Evolutionary conservation across 208 protist genomes (phyloP), one percentile per base, ranked within the genome.

Genomic region (Leishmania guyanensis): DNA sequence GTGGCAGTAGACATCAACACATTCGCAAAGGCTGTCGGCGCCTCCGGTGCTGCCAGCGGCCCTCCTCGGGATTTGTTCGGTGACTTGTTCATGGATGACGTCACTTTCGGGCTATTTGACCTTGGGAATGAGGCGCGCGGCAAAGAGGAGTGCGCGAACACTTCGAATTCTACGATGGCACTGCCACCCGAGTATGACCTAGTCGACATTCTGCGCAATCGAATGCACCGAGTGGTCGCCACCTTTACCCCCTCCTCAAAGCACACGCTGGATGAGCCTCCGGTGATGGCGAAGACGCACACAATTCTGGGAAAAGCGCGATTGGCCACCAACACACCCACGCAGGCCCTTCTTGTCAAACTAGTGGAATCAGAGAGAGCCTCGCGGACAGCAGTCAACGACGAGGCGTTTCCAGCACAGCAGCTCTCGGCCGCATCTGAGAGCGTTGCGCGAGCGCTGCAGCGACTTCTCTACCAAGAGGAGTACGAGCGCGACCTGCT

Each of bases 381-480:
- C 39, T 33, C 68, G 53, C 43, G 16, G 20, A 9, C 68, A 14
- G 68, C 46, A n/a, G 36, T 20, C 68, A 12, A 22, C 17, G 39
- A 26, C 22, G 46, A 54, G 26, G 46, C 68, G 5, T 73, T 1
- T 14, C 39, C n/a, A 46, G 43, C 68, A 51, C 68, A 48, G 46
- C 46, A 9, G n/a, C 9, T 39, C 20, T 46, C 66, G 33, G 33
- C 70, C 16, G 62, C 72, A 68, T 53, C 68, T 53, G 43, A 54
- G 68, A 53, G 53, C n/a, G 29, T 53, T 43, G 58, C 64, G 17
- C 79, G 76, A 43, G 20, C 5, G 12, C 46, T 86, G 53, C 84
- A 82, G 33, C 91, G 86, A 73, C 81, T 92, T 22, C 29, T 92
- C n/a, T 93, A 93, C 74, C 70, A 90, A 6, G 91, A 94, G 71